Evolutionary conservation across 305 asterid species (phyloP), one percentile per base, ranked within the genome.

Genomic region (Rubia tinctorum): DNA sequence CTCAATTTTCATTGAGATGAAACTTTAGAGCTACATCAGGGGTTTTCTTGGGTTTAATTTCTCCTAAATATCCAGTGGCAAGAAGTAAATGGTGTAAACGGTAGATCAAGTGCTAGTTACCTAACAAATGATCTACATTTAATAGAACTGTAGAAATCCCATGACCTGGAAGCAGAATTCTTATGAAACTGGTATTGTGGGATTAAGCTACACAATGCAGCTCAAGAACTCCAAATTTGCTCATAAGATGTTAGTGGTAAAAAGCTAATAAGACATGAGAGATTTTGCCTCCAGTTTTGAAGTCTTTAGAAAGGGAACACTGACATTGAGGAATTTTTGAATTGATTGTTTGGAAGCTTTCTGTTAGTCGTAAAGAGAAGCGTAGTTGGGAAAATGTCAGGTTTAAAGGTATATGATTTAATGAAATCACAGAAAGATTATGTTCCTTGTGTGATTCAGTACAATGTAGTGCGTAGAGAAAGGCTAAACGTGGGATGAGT

Each of bases 401-500:
- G 49, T 65, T 37, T 91, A 81, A 89, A 84, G 87, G 82, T 94
- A 68, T 94, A 91, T 68, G 87, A 88, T 82, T 91, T 94, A 91
- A 88, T 94, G 73, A 91, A 91, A 83, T 85, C 86, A 4, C 92
- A 88, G 82, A 73, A 82, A 75, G 94, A 91, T 60, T 90, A 94
- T 76, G 73, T 71, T 64, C 96, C 91, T 7, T 90, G 91, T 81
- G 96, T 88, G 22, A 87, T 93, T 82, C 98, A 93, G 77, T 93
- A 91, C 67, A 94, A 94, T 76, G 89, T 94, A 15, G 96, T 94
- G 78, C 90, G 88, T 68, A 82, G 76, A 97, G 98, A 74, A 79
- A 89, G 71, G 96, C 98, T 79, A 79, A 75, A 90, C 82, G 86
- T 93, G 98, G 98, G 98, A 91, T 74, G 91, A 91, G 56, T 80